Evolutionary conservation across 768 basidiomycete species (phyloP).

Genomic region (Termitomyces eurrhizus): DNA sequence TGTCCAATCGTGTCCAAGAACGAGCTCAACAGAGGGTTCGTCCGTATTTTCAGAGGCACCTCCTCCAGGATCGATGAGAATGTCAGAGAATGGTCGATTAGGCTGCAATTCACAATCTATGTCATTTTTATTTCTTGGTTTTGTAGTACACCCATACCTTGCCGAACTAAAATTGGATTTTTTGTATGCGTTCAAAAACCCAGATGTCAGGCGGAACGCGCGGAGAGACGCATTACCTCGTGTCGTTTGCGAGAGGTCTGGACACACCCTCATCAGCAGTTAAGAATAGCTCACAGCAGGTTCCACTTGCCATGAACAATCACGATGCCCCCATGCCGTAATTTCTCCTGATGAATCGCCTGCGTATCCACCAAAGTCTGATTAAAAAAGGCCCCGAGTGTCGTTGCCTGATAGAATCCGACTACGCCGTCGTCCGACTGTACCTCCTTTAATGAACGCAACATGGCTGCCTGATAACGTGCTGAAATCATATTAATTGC

Average conservation of each 20-base stretch:
- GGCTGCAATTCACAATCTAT: constrained; percentile 37
- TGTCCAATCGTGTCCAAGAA: constrained; percentile 68
- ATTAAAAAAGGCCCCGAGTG: constrained; percentile 81
- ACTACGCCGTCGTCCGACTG: constrained; percentile 89
- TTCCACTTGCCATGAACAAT: constrained; percentile 69
- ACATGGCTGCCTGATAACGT: constrained; percentile 81
- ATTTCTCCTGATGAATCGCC: constrained; percentile 79
- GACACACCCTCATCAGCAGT: neutral
- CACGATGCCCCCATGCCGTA: constrained; percentile 82
- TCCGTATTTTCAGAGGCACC: constrained; percentile 80
- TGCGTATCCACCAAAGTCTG: constrained; percentile 79
- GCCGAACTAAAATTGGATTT: constrained; percentile 79
- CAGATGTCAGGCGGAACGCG: constrained; percentile 78
- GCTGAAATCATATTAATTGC: constrained; percentile 33
- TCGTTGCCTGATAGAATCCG: constrained; percentile 91
- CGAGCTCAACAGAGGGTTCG: constrained; percentile 73
- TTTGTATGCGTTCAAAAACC: constrained; percentile 81
- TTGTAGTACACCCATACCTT: constrained; percentile 50
- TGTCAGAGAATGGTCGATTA: constrained; percentile 76
- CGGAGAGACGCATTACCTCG: constrained; percentile 86
- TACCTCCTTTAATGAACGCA: constrained; percentile 86
- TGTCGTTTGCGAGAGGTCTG: constrained; percentile 75
- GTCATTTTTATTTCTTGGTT: constrained; percentile 5
- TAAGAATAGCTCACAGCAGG: neutral
- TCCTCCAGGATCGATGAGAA: constrained; percentile 86